phyloP scores from a whole-genome alignment of 2,329 filamentous ascomycete species.

The Emydomyces testavorans region DNA sequence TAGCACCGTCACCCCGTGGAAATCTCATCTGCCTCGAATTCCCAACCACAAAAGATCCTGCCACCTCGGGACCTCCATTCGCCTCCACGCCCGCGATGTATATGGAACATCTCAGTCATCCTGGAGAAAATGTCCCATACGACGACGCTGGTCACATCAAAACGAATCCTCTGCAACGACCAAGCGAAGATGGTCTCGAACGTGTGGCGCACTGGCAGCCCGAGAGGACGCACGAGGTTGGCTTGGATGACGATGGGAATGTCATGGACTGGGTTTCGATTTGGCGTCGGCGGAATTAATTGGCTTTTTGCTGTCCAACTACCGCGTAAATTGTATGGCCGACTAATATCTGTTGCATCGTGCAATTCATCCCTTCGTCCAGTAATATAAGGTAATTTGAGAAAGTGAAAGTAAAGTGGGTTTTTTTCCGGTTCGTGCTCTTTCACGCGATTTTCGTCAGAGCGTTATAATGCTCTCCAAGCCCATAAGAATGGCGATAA shows the following conservation, averaged over 20 bases:
- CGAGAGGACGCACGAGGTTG: conserved; percentile 45
- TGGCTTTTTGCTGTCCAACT: background rate
- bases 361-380: too few species aligned
- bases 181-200: conserved; percentile 30
- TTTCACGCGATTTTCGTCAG: conserved; percentile 41
- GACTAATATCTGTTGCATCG: too few species aligned
- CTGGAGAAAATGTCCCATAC: conserved; percentile 57
- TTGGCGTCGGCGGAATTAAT: conserved; percentile 30
- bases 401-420: too few species aligned
- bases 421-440: too few species aligned
- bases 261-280: conserved; percentile 35
- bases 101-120: conserved; percentile 56
- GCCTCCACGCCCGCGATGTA: conserved; percentile 59
- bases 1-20: conserved; percentile 38
- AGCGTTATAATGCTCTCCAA: conserved; percentile 97
- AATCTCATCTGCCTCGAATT: conserved; percentile 61
- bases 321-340: too few species aligned
- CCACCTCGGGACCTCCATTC: conserved; percentile 60
- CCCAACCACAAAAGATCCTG: conserved; percentile 58
- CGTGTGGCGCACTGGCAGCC: conserved; percentile 47
- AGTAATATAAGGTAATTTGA: too few species aligned
- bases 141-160: conserved; percentile 43
- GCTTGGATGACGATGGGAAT: conserved; percentile 35
- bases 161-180: conserved; percentile 38
- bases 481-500: conserved; percentile 82